Base-by-base conservation (phyloP, 202 grass and related monocot species). In the Setaria italica region DNA sequence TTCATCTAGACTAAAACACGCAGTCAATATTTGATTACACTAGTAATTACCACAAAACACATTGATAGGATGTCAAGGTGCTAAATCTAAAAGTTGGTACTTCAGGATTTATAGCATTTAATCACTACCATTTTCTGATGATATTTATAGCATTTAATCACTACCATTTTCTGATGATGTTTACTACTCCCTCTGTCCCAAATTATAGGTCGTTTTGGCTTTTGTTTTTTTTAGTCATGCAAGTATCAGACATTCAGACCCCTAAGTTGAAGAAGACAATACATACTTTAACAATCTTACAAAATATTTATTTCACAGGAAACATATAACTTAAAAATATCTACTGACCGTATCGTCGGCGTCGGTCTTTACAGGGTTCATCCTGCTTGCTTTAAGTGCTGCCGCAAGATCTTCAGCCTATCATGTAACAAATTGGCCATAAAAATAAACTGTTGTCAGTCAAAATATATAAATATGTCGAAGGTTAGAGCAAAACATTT, bases 401-500 rank as follows among this genome's bases (percentile, higher is more conserved):
- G 89, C 96, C 0, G 91, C 96, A 67, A 99, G 87, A 84, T 99
- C 96, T 92, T 99, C 96, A 47, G 96, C 96, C 96, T 99, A 66
- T 29, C 88, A 80, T 87, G 49, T 60, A 82, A 51, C 68, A 86
- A 21, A 53, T 62, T 51, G 12, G 20, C 74, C 62, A 63, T 9
- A 72, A 48, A 54, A 84, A 14, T 29, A 51, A 64, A 70, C 33
- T 17, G 15, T 25, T 70, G 17, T 21, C 37, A 74, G 72, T 73
- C 17, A 47, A 42, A 76, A 76, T 4, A 89, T 25, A 69, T 11
- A 20, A 78, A 51, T 66, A 55, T 6, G 25, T 75, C 19, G 35
- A 79, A 76, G 30, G 5, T 46, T 62, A 84, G 33, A 66, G 41
- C 81, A 79, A 74, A 64, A 63, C 14, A 71, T 68, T 15, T 88